phyloP scores from a whole-genome alignment of 2,329 filamentous ascomycete genomes.

The Hypomyces perniciosus region DNA sequence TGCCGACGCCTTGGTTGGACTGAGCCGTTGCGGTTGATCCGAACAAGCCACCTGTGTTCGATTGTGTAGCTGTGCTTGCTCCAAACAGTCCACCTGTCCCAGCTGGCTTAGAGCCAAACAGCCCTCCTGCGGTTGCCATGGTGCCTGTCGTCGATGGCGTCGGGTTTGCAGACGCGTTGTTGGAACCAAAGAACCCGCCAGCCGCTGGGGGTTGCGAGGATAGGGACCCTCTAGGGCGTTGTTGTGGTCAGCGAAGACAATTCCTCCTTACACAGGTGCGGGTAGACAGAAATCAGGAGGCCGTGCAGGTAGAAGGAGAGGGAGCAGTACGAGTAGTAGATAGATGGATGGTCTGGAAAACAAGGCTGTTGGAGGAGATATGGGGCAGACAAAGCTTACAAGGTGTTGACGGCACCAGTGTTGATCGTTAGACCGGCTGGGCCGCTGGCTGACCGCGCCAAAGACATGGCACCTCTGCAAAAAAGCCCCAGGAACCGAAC shows the following conservation, averaged over 20 bases:
- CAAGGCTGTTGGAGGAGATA: slow-evolving; percentile 1
- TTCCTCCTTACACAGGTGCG: neutral
- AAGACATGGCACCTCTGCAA: slow-evolving; percentile 35
- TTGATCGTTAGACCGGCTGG: slow-evolving; percentile 59
- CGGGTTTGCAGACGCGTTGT: slow-evolving; percentile 22
- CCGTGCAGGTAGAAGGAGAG: neutral
- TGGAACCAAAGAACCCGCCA: slow-evolving; percentile 33
- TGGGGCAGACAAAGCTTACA: slow-evolving; percentile 25
- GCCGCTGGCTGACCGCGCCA: slow-evolving; percentile 53
- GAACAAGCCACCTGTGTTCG: slow-evolving; percentile 24
- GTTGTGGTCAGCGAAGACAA: slow-evolving; percentile 5
- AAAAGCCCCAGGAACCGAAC: slow-evolving; percentile 8
- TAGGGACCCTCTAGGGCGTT: slow-evolving; percentile 18
- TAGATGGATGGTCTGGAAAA: neutral
- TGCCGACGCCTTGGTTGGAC: slow-evolving; percentile 1
- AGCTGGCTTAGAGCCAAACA: slow-evolving; percentile 30
- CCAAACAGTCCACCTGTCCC: slow-evolving; percentile 28
- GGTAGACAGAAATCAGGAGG: too few species aligned
- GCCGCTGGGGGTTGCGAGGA: slow-evolving; percentile 29
- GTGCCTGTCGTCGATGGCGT: slow-evolving; percentile 22
- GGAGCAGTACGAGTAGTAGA: neutral
- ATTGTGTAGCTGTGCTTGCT: slow-evolving; percentile 17
- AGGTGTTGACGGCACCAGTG: slow-evolving; percentile 52
- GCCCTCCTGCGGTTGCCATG: slow-evolving; percentile 32
- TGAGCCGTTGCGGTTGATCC: slow-evolving; percentile 19